phyloP scores from a whole-genome alignment of 257 asterid genomes.

The Plantago major region DNA sequence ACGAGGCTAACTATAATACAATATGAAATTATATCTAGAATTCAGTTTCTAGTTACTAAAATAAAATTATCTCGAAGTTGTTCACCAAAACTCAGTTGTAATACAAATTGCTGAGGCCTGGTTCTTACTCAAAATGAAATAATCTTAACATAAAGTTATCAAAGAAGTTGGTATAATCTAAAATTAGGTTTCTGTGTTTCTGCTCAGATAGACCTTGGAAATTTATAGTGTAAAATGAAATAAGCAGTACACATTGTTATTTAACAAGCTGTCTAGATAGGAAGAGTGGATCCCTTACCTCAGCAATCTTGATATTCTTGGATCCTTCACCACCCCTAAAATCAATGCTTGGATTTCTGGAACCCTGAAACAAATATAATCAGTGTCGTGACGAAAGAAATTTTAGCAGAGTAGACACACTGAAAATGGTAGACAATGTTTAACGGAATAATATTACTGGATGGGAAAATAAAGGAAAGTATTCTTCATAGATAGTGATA shows the following conservation, averaged over 20 bases:
- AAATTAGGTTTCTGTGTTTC: too few species aligned
- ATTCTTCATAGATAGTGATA: constrained; percentile 13
- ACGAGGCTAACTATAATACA: too few species aligned
- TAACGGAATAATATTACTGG: neutral
- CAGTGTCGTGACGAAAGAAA: constrained; percentile 20
- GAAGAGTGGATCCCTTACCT: constrained; percentile 43
- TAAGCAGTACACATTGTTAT: constrained; percentile 7
- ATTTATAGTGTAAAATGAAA: neutral
- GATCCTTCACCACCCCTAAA: constrained; percentile 62
- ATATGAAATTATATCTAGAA: too few species aligned
- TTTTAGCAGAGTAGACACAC: neutral
- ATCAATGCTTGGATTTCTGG: constrained; percentile 51
- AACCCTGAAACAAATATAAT: constrained; percentile 42
- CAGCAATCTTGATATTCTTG: constrained; percentile 62
- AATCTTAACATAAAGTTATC: too few species aligned
- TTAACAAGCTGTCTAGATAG: constrained; percentile 12
- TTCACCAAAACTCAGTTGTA: too few species aligned
- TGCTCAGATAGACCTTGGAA: neutral
- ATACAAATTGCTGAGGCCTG: too few species aligned
- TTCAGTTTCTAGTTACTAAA: too few species aligned
- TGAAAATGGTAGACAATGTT: constrained; percentile 8
- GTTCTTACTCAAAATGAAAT: too few species aligned
- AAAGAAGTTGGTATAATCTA: too few species aligned
- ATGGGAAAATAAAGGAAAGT: neutral
- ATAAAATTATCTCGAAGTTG: too few species aligned